Evolutionary conservation across 805 yeast genomes (phyloP).

Genomic region (Saccharomycopsis sp.): DNA sequence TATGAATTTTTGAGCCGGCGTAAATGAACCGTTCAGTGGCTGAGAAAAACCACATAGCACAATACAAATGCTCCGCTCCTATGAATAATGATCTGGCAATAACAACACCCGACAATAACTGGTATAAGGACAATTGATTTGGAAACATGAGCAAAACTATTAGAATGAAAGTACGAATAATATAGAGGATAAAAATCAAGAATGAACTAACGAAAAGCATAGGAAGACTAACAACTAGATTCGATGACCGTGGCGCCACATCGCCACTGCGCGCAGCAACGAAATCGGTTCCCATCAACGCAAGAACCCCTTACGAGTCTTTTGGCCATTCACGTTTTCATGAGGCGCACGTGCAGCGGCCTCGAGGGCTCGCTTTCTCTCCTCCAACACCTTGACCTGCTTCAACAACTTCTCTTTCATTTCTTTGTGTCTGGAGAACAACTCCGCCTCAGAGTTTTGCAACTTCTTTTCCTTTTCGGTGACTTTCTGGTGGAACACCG

Average conservation of each 20-base stretch:
- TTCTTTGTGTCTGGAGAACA: slow-evolving; percentile 91
- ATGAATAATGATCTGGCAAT: too few relatives aligned
- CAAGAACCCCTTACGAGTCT: slow-evolving; percentile 74
- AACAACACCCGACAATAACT: not conserved
- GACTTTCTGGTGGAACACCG: slow-evolving; percentile 93
- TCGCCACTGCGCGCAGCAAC: not conserved
- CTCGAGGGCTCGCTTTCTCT: slow-evolving; percentile 78
- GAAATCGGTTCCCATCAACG: too few relatives aligned
- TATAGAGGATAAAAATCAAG: not conserved
- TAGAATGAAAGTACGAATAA: not conserved
- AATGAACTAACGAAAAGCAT: slow-evolving; percentile 1
- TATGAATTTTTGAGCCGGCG: too few relatives aligned
- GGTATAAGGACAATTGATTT: not conserved
- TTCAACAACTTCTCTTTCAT: slow-evolving; percentile 90
- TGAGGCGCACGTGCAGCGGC: slow-evolving; percentile 44
- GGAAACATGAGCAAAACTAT: not conserved
- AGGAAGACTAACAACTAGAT: too few relatives aligned
- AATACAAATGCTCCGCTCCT: too few relatives aligned
- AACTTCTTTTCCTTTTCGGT: slow-evolving; percentile 94
- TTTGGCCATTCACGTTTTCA: slow-evolving; percentile 29
- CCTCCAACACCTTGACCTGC: slow-evolving; percentile 86
- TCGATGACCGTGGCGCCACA: not conserved
- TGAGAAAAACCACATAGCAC: too few relatives aligned
- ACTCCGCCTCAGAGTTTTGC: slow-evolving; percentile 93
- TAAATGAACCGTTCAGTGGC: too few relatives aligned